These are phyloP conservation scores for Fusarium torreyae DNA, from an alignment of 2,329 filamentous ascomycete genomes.

Conservation along the genomic window DNA sequence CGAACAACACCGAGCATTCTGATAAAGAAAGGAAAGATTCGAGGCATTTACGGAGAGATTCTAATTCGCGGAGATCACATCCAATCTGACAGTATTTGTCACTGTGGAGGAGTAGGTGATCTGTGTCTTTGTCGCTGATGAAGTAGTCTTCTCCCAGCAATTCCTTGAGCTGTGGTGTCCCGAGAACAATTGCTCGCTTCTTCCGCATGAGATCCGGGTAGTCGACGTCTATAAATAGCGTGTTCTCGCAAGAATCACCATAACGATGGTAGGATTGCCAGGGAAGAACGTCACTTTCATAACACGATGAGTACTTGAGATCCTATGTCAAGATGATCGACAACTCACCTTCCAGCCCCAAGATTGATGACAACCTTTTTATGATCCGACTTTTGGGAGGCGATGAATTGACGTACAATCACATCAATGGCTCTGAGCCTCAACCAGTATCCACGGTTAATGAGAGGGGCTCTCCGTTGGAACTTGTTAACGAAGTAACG, in stretches of 20 bases:
- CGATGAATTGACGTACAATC: constrained; percentile 81
- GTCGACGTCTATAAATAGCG: constrained; percentile 87
- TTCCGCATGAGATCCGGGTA: constrained; percentile 84
- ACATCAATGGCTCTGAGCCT: constrained; percentile 87
- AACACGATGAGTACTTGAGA: constrained; percentile 14
- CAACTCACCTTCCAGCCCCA: constrained; percentile 88
- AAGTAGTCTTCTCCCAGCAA: constrained; percentile 53
- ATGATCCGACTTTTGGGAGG: constrained; percentile 59
- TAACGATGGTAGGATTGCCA: constrained; percentile 85
- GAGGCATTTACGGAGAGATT: constrained; percentile 72
- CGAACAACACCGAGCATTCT: constrained; percentile 78
- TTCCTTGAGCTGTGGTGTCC: constrained; percentile 69
- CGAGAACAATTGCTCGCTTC: constrained; percentile 78
- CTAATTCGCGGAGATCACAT: constrained; percentile 82
- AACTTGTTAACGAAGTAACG: constrained; percentile 90
- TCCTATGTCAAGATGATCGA: neutral
- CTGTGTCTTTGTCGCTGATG: constrained; percentile 58
- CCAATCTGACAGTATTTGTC: constrained; percentile 83
- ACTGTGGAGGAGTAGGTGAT: constrained; percentile 72
- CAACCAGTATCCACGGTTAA: constrained; percentile 91
- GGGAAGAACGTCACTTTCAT: constrained; percentile 82
- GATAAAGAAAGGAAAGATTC: constrained; percentile 70
- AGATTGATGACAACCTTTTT: constrained; percentile 87
- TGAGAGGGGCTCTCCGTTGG: constrained; percentile 85
- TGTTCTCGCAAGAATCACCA: constrained; percentile 68